phyloP scores from a whole-genome alignment of 345 rosid genomes.

The Mangifera indica region DNA sequence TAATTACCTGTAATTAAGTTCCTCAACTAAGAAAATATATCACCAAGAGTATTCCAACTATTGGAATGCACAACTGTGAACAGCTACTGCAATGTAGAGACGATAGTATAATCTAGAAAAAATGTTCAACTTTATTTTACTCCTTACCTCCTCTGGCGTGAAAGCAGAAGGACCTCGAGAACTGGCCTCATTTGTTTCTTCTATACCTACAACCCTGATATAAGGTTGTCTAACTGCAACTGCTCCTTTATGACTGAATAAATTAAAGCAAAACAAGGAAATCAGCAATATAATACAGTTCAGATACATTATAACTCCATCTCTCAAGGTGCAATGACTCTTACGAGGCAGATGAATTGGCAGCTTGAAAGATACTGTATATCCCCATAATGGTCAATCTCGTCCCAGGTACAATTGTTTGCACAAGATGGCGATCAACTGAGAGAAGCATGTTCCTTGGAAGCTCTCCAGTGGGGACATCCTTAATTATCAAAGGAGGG shows the following conservation, averaged over 20 bases:
- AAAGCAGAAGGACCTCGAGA: constrained; percentile 76
- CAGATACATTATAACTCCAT: neutral
- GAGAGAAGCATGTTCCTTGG: constrained; percentile 98
- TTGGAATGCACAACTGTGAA: neutral
- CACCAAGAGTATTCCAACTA: neutral
- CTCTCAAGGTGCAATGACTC: constrained; percentile 20
- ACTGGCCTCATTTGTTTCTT: constrained; percentile 75
- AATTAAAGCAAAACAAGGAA: constrained; percentile 5
- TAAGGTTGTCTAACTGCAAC: constrained; percentile 94
- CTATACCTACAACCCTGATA: constrained; percentile 86
- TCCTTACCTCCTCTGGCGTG: constrained; percentile 72
- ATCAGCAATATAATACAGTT: constrained; percentile 4
- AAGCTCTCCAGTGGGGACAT: constrained; percentile 98
- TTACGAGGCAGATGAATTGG: constrained; percentile 72
- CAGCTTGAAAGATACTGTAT: constrained; percentile 87
- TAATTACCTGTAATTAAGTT: neutral
- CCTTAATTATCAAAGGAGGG: constrained; percentile 41
- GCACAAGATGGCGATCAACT: constrained; percentile 86
- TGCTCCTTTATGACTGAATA: constrained; percentile 81
- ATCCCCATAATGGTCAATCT: constrained; percentile 92
- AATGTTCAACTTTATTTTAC: constrained; percentile 9
- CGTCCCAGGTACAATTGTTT: constrained; percentile 87
- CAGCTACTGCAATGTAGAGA: neutral
- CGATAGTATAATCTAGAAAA: neutral
- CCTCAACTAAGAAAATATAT: neutral